Evolutionary conservation across 2,329 filamentous ascomycete species (phyloP).

Genomic region (Pseudogymnoascus verrucosus): DNA sequence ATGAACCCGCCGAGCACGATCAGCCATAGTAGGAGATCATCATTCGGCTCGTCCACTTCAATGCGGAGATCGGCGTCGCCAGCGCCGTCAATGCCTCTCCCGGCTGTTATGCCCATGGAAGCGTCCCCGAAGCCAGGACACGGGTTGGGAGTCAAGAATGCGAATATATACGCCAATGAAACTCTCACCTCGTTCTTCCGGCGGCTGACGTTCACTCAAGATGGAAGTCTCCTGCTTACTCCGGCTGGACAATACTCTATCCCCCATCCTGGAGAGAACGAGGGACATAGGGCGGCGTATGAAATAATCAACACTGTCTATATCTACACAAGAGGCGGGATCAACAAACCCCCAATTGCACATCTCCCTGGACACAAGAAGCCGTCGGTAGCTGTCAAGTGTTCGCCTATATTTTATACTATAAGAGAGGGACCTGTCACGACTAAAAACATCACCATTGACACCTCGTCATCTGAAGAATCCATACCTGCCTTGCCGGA

Average conservation of each 20-base stretch:
- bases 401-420: conserved; percentile 83
- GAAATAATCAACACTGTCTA: conserved; percentile 97
- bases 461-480: conserved; percentile 83
- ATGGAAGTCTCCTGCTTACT: conserved; percentile 87
- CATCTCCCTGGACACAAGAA: conserved; percentile 97
- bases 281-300: conserved; percentile 64
- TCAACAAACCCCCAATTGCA: conserved; percentile 92
- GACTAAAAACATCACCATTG: conserved; percentile 87
- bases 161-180: conserved; percentile 91
- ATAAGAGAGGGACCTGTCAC: conserved; percentile 58
- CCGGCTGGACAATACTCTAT: conserved; percentile 93
- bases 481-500: conserved; percentile 78
- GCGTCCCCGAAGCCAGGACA: conserved; percentile 67
- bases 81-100: conserved; percentile 85
- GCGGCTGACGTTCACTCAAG: conserved; percentile 85
- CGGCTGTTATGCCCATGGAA: conserved; percentile 90
- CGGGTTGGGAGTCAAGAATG: conserved; percentile 65
- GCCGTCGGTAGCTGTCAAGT: conserved; percentile 90
- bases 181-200: conserved; percentile 96
- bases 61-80: conserved; percentile 83
- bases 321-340: conserved; percentile 90
- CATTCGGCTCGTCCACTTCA: conserved; percentile 68
- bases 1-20: conserved; percentile 93
- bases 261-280: conserved; percentile 54
- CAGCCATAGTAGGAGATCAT: conserved; percentile 88